Percentiles rank a stretch among this genome's conserved stretches.
Evolutionary conservation across 345 rosid species (phyloP).

Genomic region (Noccaea caerulescens): DNA sequence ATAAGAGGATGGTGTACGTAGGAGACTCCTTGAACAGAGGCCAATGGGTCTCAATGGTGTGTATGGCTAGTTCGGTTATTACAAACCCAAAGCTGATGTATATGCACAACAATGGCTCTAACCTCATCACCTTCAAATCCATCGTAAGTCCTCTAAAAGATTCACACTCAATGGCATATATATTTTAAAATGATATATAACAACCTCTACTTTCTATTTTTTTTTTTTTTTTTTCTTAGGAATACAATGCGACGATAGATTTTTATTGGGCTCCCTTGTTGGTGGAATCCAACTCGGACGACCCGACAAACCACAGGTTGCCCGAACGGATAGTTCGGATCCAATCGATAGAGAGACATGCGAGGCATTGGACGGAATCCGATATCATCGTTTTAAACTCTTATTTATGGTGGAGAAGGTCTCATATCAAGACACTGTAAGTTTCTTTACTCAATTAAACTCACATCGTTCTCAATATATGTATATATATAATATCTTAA

Average conservation of each 20-base stretch:
- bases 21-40: slow-evolving; percentile 92
- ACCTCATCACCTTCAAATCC: slow-evolving; percentile 55
- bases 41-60: slow-evolving; percentile 95
- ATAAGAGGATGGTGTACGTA: slow-evolving; percentile 87
- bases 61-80: slow-evolving; percentile 70
- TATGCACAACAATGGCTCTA: slow-evolving; percentile 67
- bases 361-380: slow-evolving; percentile 73
- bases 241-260: slow-evolving; percentile 82
- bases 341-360: slow-evolving; percentile 83
- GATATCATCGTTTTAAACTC: slow-evolving; percentile 82
- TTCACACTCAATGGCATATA: neutral
- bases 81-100: slow-evolving; percentile 54
- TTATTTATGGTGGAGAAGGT: slow-evolving; percentile 90
- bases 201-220: neutral
- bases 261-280: slow-evolving; percentile 92
- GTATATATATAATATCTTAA: neutral
- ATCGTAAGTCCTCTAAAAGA: slow-evolving; percentile 40
- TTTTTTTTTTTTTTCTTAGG: slow-evolving; percentile 34
- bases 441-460: slow-evolving; percentile 36
- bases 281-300: slow-evolving; percentile 94
- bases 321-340: slow-evolving; percentile 74
- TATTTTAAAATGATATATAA: neutral
- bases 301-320: slow-evolving; percentile 71
- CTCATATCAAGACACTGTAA: slow-evolving; percentile 76
- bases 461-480: neutral